phyloP scores from a whole-genome alignment of 805 yeast species.

The Vanderwaltozyma verrucispora region DNA sequence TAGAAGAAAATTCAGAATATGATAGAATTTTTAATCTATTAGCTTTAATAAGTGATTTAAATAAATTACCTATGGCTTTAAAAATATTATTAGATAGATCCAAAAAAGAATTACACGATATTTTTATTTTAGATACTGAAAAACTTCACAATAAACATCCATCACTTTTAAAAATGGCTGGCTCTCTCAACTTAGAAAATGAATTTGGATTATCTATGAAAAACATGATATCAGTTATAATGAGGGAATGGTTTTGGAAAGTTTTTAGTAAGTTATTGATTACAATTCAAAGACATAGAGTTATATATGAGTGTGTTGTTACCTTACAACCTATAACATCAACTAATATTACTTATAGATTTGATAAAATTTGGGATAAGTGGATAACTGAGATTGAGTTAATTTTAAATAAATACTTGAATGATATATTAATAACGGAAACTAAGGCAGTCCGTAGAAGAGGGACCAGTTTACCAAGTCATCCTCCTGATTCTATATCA shows the following conservation, averaged over 20 bases:
- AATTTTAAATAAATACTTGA: conserved; percentile 16
- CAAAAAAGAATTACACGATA: conserved; percentile 50
- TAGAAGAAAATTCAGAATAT: conserved; percentile 26
- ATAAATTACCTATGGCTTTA: conserved; percentile 49
- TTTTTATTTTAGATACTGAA: conserved; percentile 52
- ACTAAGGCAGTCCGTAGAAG: not conserved
- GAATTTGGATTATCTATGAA: conserved; percentile 32
- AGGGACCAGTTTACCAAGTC: not conserved
- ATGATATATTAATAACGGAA: conserved; percentile 8
- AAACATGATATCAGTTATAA: conserved; percentile 42
- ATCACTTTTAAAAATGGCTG: conserved; percentile 28
- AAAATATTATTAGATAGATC: conserved; percentile 44
- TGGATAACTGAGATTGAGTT: conserved; percentile 28
- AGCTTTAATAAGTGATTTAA: conserved; percentile 47
- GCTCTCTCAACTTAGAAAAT: conserved; percentile 8
- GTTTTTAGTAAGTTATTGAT: conserved; percentile 54
- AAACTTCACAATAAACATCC: conserved; percentile 53
- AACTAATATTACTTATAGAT: conserved; percentile 25
- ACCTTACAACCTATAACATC: conserved; percentile 20
- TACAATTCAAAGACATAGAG: conserved; percentile 60
- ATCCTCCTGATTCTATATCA: not conserved
- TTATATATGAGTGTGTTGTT: conserved; percentile 47
- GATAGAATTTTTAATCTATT: conserved; percentile 36
- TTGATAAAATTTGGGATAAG: conserved; percentile 35
- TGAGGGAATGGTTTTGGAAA: conserved; percentile 62